Conservation (phyloP, 2,329 filamentous ascomycete genomes). For the Ilyonectria sp. region DNA sequence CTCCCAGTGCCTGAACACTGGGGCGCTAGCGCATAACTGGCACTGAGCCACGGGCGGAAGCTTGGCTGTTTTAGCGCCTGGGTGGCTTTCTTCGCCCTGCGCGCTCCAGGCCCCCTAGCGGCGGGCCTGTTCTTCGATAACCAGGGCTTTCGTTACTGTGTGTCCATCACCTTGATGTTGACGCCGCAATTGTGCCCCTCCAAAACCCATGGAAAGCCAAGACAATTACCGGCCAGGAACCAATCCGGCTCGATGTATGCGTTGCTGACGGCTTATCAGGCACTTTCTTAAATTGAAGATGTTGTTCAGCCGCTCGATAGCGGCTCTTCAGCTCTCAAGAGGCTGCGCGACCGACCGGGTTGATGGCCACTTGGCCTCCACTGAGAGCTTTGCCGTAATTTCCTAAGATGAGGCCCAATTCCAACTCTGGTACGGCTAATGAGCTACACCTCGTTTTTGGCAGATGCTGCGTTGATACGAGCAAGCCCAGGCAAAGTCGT, state of each 20-base stretch:
- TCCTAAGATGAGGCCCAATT: slow-evolving; percentile 50
- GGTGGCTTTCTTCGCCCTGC: slow-evolving; percentile 14
- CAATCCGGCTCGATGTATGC: slow-evolving; percentile 23
- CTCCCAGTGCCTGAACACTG: slow-evolving; percentile 8
- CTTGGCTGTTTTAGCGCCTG: slow-evolving; percentile 40
- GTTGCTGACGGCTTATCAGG: slow-evolving; percentile 30
- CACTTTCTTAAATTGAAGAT: slow-evolving; percentile 23
- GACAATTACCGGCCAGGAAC: slow-evolving; percentile 15
- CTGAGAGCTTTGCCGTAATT: slow-evolving; percentile 43
- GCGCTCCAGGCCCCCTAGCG: not conserved
- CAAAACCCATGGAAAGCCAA: slow-evolving; percentile 2
- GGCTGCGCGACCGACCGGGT: slow-evolving; percentile 29
- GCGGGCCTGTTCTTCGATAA: not conserved
- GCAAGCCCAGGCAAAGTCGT: not conserved
- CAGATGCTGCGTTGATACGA: slow-evolving; percentile 22
- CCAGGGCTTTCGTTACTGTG: not conserved
- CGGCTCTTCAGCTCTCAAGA: slow-evolving; percentile 6
- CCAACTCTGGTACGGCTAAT: slow-evolving; percentile 33
- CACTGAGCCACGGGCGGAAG: slow-evolving; percentile 40
- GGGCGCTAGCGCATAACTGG: slow-evolving; percentile 22
- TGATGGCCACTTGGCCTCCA: slow-evolving; percentile 42
- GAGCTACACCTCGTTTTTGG: slow-evolving; percentile 22
- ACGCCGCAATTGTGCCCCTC: not conserved
- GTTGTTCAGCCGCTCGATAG: slow-evolving; percentile 24
- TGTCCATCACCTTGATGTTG: slow-evolving; percentile 5